A percentile compares a stretch with the other conserved stretches of the same genome.
These are phyloP conservation scores for Fragilariopsis cylindrus DNA, from an alignment of 108 stramenopile species.

Conservation along the genomic window DNA sequence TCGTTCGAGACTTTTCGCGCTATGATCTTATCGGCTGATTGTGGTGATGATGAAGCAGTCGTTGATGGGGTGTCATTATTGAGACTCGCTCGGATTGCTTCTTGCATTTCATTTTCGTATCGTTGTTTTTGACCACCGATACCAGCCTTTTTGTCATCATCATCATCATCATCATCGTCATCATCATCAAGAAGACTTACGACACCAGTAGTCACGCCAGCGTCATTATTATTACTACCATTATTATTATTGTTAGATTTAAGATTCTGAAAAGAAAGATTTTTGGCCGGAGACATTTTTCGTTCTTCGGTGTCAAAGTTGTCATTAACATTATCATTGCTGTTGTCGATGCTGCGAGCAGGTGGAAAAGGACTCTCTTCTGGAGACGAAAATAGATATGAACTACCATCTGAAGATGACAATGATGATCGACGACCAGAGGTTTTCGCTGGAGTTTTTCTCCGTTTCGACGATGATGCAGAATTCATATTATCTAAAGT, in stretches of 20 bases:
- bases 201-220: neutral
- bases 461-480: neutral
- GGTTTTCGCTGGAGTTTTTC: neutral
- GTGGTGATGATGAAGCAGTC: neutral
- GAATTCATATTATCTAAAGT: neutral
- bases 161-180: neutral
- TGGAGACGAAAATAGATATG: neutral
- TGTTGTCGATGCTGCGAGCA: too few relatives aligned
- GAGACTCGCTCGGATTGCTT: too few relatives aligned
- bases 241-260: too few relatives aligned
- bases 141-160: neutral
- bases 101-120: too few relatives aligned
- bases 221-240: too few relatives aligned
- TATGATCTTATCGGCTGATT: neutral
- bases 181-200: conserved; percentile 8
- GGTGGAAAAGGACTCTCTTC: neutral
- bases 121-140: too few relatives aligned
- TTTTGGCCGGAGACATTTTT: too few relatives aligned
- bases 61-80: neutral
- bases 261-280: too few relatives aligned
- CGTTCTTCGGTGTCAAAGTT: too few relatives aligned
- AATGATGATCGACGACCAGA: neutral
- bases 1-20: neutral
- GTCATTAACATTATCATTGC: too few relatives aligned
- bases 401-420: neutral